phyloP scores from a whole-genome alignment of 495 filamentous ascomycete species.

The Daldinia childiae region DNA sequence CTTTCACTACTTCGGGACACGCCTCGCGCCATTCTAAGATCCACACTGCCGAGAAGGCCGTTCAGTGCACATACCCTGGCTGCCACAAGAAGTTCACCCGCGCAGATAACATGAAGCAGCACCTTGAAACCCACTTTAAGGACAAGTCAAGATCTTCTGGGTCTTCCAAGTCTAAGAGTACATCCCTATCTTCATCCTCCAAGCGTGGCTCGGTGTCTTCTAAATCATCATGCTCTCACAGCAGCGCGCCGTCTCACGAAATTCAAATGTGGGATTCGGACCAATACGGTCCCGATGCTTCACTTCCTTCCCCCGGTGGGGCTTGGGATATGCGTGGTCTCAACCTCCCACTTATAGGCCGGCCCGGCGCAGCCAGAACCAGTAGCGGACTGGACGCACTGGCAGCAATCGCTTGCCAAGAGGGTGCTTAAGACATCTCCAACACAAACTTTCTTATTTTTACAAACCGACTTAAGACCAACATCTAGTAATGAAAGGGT shows the following conservation, averaged over 20 bases:
- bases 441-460: slow-evolving; percentile 10
- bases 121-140: slow-evolving; percentile 85
- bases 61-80: slow-evolving; percentile 76
- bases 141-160: slow-evolving; percentile 53
- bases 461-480: slow-evolving; percentile 9
- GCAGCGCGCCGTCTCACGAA: slow-evolving; percentile 37
- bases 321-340: slow-evolving; percentile 57
- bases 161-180: slow-evolving; percentile 47
- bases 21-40: slow-evolving; percentile 97
- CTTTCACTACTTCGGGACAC: slow-evolving; percentile 95
- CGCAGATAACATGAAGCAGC: slow-evolving; percentile 99
- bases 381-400: slow-evolving; percentile 56
- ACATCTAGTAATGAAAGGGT: slow-evolving; percentile 34
- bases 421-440: slow-evolving; percentile 42
- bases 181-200: slow-evolving; percentile 46
- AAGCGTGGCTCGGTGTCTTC: slow-evolving; percentile 48
- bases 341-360: slow-evolving; percentile 50
- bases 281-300: slow-evolving; percentile 34
- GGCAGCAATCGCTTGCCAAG: slow-evolving; percentile 53
- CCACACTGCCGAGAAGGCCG: slow-evolving; percentile 94
- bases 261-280: slow-evolving; percentile 48
- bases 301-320: slow-evolving; percentile 47
- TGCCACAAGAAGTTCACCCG: slow-evolving; percentile 95
- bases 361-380: slow-evolving; percentile 45
- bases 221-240: slow-evolving; percentile 42